Percentiles rank a stretch among this genome's conserved stretches.
Evolutionary conservation across 208 protist genomes (phyloP).

Genomic region (Entamoeba histolytica): DNA sequence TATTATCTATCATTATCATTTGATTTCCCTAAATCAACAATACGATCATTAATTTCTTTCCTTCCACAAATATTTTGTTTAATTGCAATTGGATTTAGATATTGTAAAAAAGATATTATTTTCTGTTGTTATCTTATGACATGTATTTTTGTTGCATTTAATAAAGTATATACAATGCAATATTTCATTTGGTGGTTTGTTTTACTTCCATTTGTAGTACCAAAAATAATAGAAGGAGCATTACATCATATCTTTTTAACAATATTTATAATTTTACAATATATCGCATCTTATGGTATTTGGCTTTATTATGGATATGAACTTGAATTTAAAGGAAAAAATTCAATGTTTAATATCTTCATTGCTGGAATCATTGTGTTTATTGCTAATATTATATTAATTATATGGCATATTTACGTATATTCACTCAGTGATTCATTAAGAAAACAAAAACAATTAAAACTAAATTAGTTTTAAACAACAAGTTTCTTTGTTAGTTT

Average conservation of each 20-base stretch:
- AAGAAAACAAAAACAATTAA: background rate
- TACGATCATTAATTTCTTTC: conserved; percentile 50
- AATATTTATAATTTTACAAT: background rate
- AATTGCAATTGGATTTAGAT: conserved; percentile 35
- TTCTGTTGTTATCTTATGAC: conserved; percentile 42
- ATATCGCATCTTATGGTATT: background rate
- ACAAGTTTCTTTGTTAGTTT: no score
- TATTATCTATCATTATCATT: conserved; percentile 56
- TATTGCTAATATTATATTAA: background rate
- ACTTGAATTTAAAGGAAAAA: background rate
- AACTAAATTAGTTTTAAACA: background rate
- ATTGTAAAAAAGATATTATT: conserved; percentile 45
- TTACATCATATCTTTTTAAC: background rate
- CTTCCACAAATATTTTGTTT: conserved; percentile 49
- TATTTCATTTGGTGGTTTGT: conserved; percentile 64
- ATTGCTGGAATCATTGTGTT: background rate
- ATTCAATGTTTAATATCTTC: background rate
- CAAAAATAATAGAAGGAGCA: background rate
- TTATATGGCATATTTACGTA: background rate
- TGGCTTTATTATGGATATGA: background rate
- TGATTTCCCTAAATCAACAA: conserved; percentile 31
- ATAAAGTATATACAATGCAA: conserved; percentile 71
- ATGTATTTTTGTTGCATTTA: conserved; percentile 64
- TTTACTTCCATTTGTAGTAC: background rate
- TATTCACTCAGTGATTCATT: background rate